Evolutionary conservation across 1,284 basidiomycete genomes (phyloP), one percentile per base, ranked within the genome.

Genomic region (Peniophora sp.): DNA sequence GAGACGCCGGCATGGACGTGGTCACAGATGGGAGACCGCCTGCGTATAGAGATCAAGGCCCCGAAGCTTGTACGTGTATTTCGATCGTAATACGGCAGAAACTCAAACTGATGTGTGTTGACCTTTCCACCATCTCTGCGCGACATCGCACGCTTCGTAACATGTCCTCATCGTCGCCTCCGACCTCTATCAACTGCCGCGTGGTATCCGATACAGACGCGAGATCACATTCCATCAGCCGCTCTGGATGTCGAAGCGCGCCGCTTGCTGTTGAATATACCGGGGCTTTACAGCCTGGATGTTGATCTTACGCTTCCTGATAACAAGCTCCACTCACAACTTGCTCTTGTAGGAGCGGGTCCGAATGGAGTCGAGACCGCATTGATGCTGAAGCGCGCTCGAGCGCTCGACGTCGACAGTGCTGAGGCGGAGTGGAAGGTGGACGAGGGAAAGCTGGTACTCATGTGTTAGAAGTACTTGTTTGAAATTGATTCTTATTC

Each of bases 361-460:
- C 8, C 52, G 49, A 43, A 49, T 34, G 48, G 45, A 16, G 44
- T 23, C 11, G 52, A 59, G 39, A 56, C 65, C 27, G 64, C 68
- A 0, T 59, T 83, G 49, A 64, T 60, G 53, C 68, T 85, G 36
- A 84, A 83, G 58, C 71, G 76, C 25, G 70, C 76, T 55, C 69
- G 78, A 14, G 69, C 73, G 24, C 71, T 89, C 24, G 72, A 83
- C 52, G 76, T 86, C 0, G 81, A 84, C 19, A 63, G 56, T 2
- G 83, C 83, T 2, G 68, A 61, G 41, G 83, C 82, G 3, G 81
- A 85, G 61, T 88, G 85, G 85, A 69, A 68, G 23, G 71, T 84
- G 23, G 72, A 63, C 3, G 75, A 82, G 50, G 69, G 68, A n/a
- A n/a, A n/a, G n/a, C n/a, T n/a, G n/a, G n/a, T n/a, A n/a, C n/a